Evolutionary conservation across 2,329 filamentous ascomycete genomes (phyloP).

Genomic region (Beauveria varroae): DNA sequence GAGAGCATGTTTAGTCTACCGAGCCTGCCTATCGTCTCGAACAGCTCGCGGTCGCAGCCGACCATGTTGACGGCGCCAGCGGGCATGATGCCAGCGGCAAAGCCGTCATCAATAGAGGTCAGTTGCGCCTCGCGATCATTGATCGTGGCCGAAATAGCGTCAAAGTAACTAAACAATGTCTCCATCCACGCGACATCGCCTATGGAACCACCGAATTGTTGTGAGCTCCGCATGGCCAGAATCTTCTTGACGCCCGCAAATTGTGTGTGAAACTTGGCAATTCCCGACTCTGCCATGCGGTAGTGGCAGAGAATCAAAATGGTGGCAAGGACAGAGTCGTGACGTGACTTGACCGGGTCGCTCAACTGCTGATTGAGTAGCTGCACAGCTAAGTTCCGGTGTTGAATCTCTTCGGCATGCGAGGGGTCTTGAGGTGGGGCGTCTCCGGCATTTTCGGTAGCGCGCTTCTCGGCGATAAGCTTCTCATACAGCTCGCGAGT

Average conservation of each 20-base stretch:
- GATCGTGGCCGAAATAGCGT: constrained; percentile 84
- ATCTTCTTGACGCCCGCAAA: constrained; percentile 91
- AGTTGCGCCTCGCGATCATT: constrained; percentile 88
- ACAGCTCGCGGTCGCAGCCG: constrained; percentile 79
- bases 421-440: constrained; percentile 54
- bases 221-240: constrained; percentile 62
- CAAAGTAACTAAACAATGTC: constrained; percentile 88
- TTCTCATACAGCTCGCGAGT: constrained; percentile 43
- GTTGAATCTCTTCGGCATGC: constrained; percentile 74
- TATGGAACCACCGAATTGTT: constrained; percentile 39
- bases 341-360: constrained; percentile 63
- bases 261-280: constrained; percentile 88
- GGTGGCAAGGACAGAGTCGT: constrained; percentile 82
- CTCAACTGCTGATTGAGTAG: constrained; percentile 79
- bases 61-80: constrained; percentile 74
- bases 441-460: constrained; percentile 36
- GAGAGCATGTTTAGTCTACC: constrained; percentile 79
- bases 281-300: constrained; percentile 86
- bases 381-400: constrained; percentile 70
- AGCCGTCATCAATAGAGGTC: constrained; percentile 54
- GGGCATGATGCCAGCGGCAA: constrained; percentile 42
- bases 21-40: constrained; percentile 77
- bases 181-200: constrained; percentile 84
- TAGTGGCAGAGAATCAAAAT: constrained; percentile 85
- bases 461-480: constrained; percentile 37